Evolutionary conservation across 1,284 basidiomycete genomes (phyloP).

Genomic region (Boletus semigastroideus): DNA sequence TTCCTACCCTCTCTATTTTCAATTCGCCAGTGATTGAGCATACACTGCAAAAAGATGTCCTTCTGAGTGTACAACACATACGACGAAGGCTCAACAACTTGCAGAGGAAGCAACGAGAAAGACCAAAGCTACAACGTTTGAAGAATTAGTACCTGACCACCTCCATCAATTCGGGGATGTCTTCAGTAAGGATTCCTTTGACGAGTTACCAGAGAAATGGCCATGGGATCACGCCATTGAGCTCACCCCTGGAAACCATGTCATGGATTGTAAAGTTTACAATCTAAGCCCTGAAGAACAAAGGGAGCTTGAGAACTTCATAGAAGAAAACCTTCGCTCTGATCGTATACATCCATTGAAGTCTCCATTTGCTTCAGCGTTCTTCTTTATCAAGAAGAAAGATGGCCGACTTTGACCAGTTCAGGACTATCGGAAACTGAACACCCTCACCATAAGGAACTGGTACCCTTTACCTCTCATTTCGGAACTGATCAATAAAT

Average conservation of each 20-base stretch:
- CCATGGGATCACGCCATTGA: conserved; percentile 1
- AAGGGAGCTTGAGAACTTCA: not conserved
- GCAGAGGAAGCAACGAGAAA: not conserved
- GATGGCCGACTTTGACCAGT: too few relatives aligned
- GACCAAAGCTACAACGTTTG: not conserved
- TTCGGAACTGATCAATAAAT: too few relatives aligned
- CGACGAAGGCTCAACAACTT: not conserved
- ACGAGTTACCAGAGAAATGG: not conserved
- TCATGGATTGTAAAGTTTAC: not conserved
- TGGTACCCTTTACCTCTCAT: too few relatives aligned
- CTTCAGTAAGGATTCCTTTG: not conserved
- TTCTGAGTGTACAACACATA: too few relatives aligned
- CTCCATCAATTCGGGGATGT: not conserved
- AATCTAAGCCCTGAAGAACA: not conserved
- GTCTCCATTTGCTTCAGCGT: not conserved
- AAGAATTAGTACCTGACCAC: not conserved
- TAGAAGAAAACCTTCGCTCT: not conserved
- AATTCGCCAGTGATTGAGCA: too few relatives aligned
- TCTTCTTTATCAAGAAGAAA: not conserved
- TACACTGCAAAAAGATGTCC: too few relatives aligned
- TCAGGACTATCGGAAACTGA: too few relatives aligned
- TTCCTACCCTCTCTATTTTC: too few relatives aligned
- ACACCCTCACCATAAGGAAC: too few relatives aligned
- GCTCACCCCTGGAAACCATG: not conserved
- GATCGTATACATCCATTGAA: not conserved